A percentile compares a stretch with the other conserved stretches of the same genome.
phyloP scores from a whole-genome alignment of 2,329 filamentous ascomycete species.

The Aureobasidium lini region DNA sequence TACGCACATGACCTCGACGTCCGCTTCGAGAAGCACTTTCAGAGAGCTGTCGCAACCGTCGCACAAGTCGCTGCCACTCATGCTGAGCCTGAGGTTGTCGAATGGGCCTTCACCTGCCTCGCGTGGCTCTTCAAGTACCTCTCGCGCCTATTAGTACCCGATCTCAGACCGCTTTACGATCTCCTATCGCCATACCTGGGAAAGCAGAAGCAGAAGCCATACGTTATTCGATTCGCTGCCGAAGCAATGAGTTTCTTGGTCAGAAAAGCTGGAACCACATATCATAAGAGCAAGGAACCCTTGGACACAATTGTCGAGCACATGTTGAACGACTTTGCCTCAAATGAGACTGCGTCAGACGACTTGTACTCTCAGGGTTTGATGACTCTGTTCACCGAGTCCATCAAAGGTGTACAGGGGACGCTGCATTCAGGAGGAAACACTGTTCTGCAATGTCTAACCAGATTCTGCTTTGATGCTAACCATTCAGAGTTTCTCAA shows the following conservation, averaged over 20 bases:
- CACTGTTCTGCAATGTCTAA: constrained; percentile 12
- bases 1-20: constrained; percentile 90
- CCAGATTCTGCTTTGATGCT: constrained; percentile 10
- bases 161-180: constrained; percentile 76
- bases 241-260: constrained; percentile 92
- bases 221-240: constrained; percentile 86
- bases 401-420: constrained; percentile 56
- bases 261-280: constrained; percentile 74
- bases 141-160: constrained; percentile 74
- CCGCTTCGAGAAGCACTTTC: constrained; percentile 83
- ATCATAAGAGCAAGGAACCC: constrained; percentile 62
- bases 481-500: constrained; percentile 30
- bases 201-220: constrained; percentile 70
- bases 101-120: constrained; percentile 92
- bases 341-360: constrained; percentile 47
- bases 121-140: constrained; percentile 98
- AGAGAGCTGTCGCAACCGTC: constrained; percentile 65
- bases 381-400: constrained; percentile 87
- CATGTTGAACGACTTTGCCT: constrained; percentile 60
- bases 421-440: constrained; percentile 51
- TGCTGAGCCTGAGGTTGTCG: constrained; percentile 72
- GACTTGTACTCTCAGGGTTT: constrained; percentile 73
- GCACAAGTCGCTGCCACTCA: constrained; percentile 70
- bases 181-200: constrained; percentile 79
- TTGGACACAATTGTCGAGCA: constrained; percentile 65